Conservation (phyloP, 83 land plant genomes). For the Picea engelmannii region DNA sequence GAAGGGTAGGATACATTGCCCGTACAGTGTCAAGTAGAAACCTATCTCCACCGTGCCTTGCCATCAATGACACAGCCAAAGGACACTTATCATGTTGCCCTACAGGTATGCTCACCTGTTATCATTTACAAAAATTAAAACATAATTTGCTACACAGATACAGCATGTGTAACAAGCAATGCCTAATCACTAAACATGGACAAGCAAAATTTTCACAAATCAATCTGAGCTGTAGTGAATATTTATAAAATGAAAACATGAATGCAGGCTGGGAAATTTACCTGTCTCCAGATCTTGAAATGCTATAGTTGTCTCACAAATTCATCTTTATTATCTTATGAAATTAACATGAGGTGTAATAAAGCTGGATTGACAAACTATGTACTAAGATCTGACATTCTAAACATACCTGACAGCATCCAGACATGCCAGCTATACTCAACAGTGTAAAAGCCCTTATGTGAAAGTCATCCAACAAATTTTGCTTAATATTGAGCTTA, state of each 20-base stretch:
- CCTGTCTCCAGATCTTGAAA: background rate
- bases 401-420: conserved; percentile 83
- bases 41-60: conserved; percentile 81
- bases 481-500: conserved; percentile 59
- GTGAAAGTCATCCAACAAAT: conserved; percentile 47
- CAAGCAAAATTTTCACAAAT: background rate
- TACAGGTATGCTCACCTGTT: conserved; percentile 71
- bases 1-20: conserved; percentile 52
- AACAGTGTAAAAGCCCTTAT: conserved; percentile 37
- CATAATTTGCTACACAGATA: background rate
- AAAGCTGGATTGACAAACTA: background rate
- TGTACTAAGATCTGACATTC: background rate
- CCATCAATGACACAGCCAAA: conserved; percentile 80
- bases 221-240: background rate
- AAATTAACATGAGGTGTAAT: background rate
- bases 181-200: background rate
- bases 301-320: background rate
- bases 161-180: background rate
- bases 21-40: conserved; percentile 69
- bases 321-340: background rate
- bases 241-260: background rate
- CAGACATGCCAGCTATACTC: conserved; percentile 79
- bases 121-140: background rate
- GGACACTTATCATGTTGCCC: conserved; percentile 74
- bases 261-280: background rate